Evolutionary conservation across 2,329 filamentous ascomycete genomes (phyloP), one percentile per base, ranked within the genome.

Genomic region (Juglanconis sp.): DNA sequence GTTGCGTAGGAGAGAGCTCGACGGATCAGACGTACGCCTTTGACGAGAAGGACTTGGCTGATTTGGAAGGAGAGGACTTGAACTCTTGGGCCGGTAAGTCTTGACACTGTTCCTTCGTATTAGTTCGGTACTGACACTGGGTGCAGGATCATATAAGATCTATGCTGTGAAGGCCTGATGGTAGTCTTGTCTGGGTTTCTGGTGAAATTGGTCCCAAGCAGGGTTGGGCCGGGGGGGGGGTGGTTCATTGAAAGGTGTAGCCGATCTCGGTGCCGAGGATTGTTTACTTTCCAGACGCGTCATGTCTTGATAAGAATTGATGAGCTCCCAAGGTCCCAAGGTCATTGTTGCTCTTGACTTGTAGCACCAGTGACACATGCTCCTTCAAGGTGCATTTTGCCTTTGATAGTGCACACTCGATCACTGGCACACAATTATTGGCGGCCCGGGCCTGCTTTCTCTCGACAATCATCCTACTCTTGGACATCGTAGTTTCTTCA

Each of bases 51-150:
- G 65, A 56, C 4, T 58, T 56, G 53, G 53, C 35, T 31, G 60
- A 66, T 30, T 61, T 72, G 52, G 65, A 59, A 34, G 68, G 71
- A 56, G 63, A 73, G 48, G 76, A 83, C 65, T 74, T 81, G 50
- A 84, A 83, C 68, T 73, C 78, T 56, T 83, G 76, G 76, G 78
- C 74, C 63, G 80, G 78, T 81, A 66, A 70, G 78, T 76, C 38
- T 36, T 7, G 34, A 6, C 34, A 31, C 44, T 55, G 49, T 59
- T 17, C 17, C 59, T 34, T 24, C 15, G 1, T 10, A 40, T 4
- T 36, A 32, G 44, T 4, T 17, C 2, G 30, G 5, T 51, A 52
- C 42, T 65, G n/a, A 59, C 51, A 31, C 47, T n/a, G 35, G 50
- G 0, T 52, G 38, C 53, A 78, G 77, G 76, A 3, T 79, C 80